Base-by-base conservation (phyloP, 805 yeast genomes). In the Pichia membranifaciens region DNA sequence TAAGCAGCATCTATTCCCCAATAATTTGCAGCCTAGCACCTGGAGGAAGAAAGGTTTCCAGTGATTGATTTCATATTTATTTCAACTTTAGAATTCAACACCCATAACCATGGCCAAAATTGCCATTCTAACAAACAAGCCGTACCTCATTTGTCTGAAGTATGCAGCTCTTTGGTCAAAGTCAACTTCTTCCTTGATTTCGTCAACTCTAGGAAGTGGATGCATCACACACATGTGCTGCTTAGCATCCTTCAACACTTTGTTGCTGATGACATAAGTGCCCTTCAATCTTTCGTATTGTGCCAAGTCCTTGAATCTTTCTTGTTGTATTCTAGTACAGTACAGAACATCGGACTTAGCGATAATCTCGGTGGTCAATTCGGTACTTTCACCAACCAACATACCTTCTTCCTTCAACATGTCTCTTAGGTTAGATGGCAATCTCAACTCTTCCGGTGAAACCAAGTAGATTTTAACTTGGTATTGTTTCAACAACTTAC, bases 91-190 rank as follows among this genome's bases (percentile, higher is more conserved):
- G 54, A 84, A 80, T 65, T 88, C 96, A 60, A 87, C 89, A 63
- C 98, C 98, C 69, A 93, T 82, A 54, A 95, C 99, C 96, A 93
- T 85, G 47, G 98, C 96, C 65, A 93, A 78, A 59, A 93, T 74
- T 10, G 99, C 99, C 99, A 93, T 93, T 78, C 99, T 89, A 41
- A 95, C 96, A 65, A 84, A 93, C 67, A 93, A 76, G 52, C 99
- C 99, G 66, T 93, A 91, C 69, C 95, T 85, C 99, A 93, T 93
- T 76, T 93, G 98, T 80, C 99, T 86, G 78, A 93, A 93, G 75
- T 93, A 93, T 50, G 99, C 98, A 55, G 99, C 98, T 69, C 99
- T 86, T 70, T 91, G 97, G 71, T 93, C 99, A 64, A 91, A 93
- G 68, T 93, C 99, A 61, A 93, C 98, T 73, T 93, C 99, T 72